phyloP scores from a whole-genome alignment of 164 flowering plant genomes.

The Piper betle region DNA sequence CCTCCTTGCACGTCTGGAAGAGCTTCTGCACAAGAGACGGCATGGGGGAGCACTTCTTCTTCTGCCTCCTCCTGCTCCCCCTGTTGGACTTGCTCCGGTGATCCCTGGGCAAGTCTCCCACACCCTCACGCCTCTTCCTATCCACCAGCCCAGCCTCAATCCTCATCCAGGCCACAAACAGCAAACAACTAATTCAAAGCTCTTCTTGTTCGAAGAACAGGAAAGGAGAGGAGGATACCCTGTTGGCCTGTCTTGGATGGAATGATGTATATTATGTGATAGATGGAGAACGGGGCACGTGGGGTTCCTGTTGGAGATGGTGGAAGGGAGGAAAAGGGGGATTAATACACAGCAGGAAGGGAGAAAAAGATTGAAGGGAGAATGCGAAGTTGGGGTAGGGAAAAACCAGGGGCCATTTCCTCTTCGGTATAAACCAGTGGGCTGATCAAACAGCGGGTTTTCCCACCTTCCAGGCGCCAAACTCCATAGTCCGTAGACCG shows the following conservation, averaged over 20 bases:
- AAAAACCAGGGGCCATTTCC: constrained; percentile 3
- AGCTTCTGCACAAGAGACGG: constrained; percentile 34
- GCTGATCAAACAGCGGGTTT: constrained; percentile 4
- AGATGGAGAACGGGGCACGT: no score
- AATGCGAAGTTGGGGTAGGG: not conserved
- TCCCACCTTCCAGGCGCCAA: not conserved
- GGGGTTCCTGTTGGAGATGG: not conserved
- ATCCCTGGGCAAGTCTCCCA: constrained; percentile 4
- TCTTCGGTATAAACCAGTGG: not conserved
- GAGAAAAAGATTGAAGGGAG: not conserved
- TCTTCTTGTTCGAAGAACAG: no score
- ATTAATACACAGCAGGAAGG: not conserved
- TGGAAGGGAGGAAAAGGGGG: not conserved
- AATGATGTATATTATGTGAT: no score
- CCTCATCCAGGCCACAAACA: constrained; percentile 13
- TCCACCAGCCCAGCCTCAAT: constrained; percentile 8
- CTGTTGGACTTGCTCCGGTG: no score
- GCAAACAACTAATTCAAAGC: no score
- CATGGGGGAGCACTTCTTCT: constrained; percentile 14
- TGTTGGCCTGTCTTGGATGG: no score
- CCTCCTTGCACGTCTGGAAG: constrained; percentile 42
- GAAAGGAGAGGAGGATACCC: no score
- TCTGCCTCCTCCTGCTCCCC: constrained; percentile 26
- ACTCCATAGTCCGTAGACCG: no score
- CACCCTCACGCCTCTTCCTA: constrained; percentile 2